Evolutionary conservation across 1,139 yeast genomes (phyloP), one percentile per base, ranked within the genome.

Genomic region (Taiozyma onychis): DNA sequence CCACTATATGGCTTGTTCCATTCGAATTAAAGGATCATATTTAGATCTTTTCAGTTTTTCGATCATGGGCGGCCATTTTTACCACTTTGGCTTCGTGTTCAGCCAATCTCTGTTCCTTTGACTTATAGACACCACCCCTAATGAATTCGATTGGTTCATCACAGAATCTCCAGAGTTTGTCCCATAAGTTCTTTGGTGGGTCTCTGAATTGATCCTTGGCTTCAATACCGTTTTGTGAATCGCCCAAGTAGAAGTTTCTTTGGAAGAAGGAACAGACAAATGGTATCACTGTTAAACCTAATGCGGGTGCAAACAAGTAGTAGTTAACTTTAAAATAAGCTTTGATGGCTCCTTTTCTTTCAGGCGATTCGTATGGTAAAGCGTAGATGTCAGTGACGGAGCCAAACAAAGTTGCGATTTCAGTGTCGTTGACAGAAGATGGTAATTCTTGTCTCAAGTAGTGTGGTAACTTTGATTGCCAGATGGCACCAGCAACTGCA

Each of bases 401-500:
- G 8, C 42, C 41, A 26, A 42, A 51, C 4, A 41, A 32, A n/a
- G 18, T 10, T 1, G 10, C 1, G 35, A 51, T 43, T 27, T 48
- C 35, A 10, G 18, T 48, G 43, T 51, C 50, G 21, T 48, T 26
- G 9, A 47, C 48, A 10, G 44, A 21, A 4, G 43, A 27, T 41
- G 51, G 51, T 34, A 49, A 9, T n/a, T 46, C n/a, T 26, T 44
- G 30, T 46, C 51, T 49, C 43, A 49, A 49, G 43, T 28, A 27
- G 21, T 11, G 32, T 34, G 48, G 52, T 32, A 47, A 39, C n/a
- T 50, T 47, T 32, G 37, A 24, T 39, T 42, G 43, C 52, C 52
- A 50, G 16, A 76, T 67, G 14, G 75, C 76, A 50, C 76, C 76
- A 24, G 78, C 67, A 37, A 75, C 65, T 8, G 78, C 67, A 34